phyloP scores from a whole-genome alignment of 2,329 filamentous ascomycete species.

The Pseudogymnoascus sp. region DNA sequence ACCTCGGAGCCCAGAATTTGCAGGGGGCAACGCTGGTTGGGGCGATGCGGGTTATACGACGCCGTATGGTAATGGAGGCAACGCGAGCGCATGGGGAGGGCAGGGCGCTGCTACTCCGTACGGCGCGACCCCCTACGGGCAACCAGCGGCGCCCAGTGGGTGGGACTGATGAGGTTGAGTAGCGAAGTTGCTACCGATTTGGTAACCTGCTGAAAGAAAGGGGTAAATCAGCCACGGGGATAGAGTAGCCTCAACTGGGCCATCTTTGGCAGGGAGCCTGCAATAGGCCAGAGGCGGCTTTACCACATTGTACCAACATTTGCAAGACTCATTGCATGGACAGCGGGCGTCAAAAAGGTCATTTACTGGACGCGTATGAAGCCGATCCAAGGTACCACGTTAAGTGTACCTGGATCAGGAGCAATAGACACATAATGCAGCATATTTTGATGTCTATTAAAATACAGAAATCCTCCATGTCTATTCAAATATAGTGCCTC shows the following conservation, averaged over 20 bases:
- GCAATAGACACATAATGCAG: background rate
- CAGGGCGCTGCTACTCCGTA: conserved; percentile 48
- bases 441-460: background rate
- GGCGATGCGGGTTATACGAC: conserved; percentile 60
- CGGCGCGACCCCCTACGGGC: conserved; percentile 56
- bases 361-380: background rate
- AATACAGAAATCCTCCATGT: background rate
- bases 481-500: background rate
- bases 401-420: background rate
- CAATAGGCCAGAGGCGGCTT: background rate
- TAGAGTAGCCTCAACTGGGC: background rate
- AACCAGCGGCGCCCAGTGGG: conserved; percentile 23
- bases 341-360: conserved; percentile 7
- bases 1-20: conserved; percentile 58
- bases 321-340: background rate
- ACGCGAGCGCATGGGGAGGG: conserved; percentile 59
- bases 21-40: conserved; percentile 47
- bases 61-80: conserved; percentile 53
- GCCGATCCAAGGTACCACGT: background rate
- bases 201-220: background rate
- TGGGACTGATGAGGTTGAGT: conserved; percentile 19
- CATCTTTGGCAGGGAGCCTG: background rate
- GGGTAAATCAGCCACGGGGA: background rate
- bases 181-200: background rate
- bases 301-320: background rate